Percentiles rank a stretch among this genome's conserved stretches.
Conservation (phyloP, 1,139 yeast species). For the Meyerozyma guilliermondii region DNA sequence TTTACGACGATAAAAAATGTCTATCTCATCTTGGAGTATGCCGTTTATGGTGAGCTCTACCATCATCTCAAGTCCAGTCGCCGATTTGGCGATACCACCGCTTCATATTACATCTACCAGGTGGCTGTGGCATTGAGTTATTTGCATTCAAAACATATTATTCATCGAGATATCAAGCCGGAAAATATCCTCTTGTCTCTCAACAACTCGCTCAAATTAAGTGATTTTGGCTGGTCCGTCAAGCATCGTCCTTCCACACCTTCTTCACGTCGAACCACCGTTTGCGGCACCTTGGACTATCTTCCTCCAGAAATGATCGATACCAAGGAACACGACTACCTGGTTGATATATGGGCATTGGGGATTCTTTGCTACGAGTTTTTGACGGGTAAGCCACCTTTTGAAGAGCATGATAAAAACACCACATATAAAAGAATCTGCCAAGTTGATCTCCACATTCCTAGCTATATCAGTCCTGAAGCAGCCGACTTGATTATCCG, state of each 20-base stretch:
- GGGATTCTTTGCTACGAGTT: slow-evolving; percentile 86
- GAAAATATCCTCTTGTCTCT: slow-evolving; percentile 78
- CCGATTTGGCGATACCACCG: slow-evolving; percentile 64
- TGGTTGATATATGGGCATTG: slow-evolving; percentile 89
- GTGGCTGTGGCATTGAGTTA: slow-evolving; percentile 75
- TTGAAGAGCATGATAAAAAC: slow-evolving; percentile 72
- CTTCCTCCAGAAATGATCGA: slow-evolving; percentile 95
- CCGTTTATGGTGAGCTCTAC: slow-evolving; percentile 84
- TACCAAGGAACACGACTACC: slow-evolving; percentile 69
- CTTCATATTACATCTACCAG: slow-evolving; percentile 77
- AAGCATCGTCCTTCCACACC: slow-evolving; percentile 11
- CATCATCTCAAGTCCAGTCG: slow-evolving; percentile 59
- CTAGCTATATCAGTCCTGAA: slow-evolving; percentile 61
- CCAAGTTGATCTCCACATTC: slow-evolving; percentile 69
- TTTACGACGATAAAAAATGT: slow-evolving; percentile 76
- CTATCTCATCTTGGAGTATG: slow-evolving; percentile 78
- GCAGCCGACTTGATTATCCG: slow-evolving; percentile 69
- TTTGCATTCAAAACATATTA: slow-evolving; percentile 71
- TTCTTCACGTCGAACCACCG: slow-evolving; percentile 61
- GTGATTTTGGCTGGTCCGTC: slow-evolving; percentile 98
- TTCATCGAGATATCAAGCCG: slow-evolving; percentile 91
- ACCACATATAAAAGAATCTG: slow-evolving; percentile 78
- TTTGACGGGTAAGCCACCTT: slow-evolving; percentile 86
- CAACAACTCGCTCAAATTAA: slow-evolving; percentile 69
- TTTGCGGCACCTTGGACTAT: slow-evolving; percentile 94